Evolutionary conservation across 2,329 filamentous ascomycete species (phyloP), one percentile per base, ranked within the genome.

Genomic region (Ophiocordyceps sinensis): DNA sequence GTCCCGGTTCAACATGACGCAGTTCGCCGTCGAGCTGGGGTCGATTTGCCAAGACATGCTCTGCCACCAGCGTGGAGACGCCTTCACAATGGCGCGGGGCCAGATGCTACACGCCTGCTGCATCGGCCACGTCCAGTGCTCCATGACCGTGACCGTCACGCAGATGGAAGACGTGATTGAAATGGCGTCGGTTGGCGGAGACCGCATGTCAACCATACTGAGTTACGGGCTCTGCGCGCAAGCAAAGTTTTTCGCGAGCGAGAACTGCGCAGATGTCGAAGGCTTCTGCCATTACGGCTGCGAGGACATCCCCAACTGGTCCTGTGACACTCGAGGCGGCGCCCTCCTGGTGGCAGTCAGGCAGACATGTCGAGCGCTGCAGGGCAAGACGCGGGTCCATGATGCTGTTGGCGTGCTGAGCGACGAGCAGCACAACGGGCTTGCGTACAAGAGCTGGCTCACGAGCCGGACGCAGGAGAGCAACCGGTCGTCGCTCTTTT

Each of bases 241-340:
- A 47, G 73, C 81, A 50, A 78, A 75, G 48, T 73, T 87, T 42
- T 86, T 80, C 57, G 72, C 75, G 12, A 79, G 78, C 48, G 76
- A 85, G 47, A 79, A 85, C 44, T 66, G 78, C 38, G 65, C 67
- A 13, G 83, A 88, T 42, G 62, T 86, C 0, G 82, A 87, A 54
- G 70, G 71, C 0, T 84, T 77, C 53, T 82, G 80, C 49, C 71
- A 77, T 38, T 84, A 80, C 45, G 73, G 77, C n/a, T 81, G 79
- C 45, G 74, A 86, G 45, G 83, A 87, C 47, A 74, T 85, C 43
- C 75, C 75, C 2, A 76, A 80, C 39, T 88, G 83, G 83, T 66
- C 77, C 37, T 65, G 70, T 36, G 83, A 87, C 50, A 71, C 80
- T 1, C 70, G 82, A 43, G 84, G 84, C 14, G 84, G 84, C 3